These are phyloP conservation scores for Medicago lupulina DNA, from an alignment of 306 rosid genomes.

Conservation along the genomic window DNA sequence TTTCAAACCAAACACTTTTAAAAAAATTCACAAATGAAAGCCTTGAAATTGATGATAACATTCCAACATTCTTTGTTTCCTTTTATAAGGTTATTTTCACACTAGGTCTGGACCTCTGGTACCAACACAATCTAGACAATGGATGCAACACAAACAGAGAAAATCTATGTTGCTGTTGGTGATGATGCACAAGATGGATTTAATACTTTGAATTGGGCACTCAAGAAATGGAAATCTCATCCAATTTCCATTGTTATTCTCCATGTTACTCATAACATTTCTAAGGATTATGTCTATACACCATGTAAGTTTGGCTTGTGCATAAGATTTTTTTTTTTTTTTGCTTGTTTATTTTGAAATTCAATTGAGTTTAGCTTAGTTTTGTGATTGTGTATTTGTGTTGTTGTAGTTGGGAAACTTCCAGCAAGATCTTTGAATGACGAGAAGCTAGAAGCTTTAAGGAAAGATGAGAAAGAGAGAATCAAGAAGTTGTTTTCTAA, in stretches of 20 bases:
- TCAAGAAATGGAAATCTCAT: conserved; percentile 71
- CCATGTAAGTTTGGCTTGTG: conserved; percentile 59
- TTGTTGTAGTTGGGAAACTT: conserved; percentile 81
- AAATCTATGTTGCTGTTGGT: conserved; percentile 77
- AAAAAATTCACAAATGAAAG: conserved; percentile 15
- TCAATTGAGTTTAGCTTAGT: conserved; percentile 33
- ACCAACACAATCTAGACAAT: conserved; percentile 38
- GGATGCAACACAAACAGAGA: conserved; percentile 54
- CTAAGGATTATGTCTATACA: conserved; percentile 69
- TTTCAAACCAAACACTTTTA: conserved; percentile 34
- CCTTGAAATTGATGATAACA: conserved; percentile 42
- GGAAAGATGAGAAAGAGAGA: conserved; percentile 62
- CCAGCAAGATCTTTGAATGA: conserved; percentile 78
- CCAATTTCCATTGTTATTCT: conserved; percentile 80
- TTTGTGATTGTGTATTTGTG: conserved; percentile 21
- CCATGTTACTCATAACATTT: conserved; percentile 46
- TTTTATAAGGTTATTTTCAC: conserved; percentile 32
- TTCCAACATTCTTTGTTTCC: background rate
- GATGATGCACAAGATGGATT: conserved; percentile 72
- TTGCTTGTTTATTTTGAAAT: conserved; percentile 16
- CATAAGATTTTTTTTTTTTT: background rate
- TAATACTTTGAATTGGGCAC: conserved; percentile 74
- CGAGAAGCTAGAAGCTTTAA: conserved; percentile 61
- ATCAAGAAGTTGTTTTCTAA: conserved; percentile 55
- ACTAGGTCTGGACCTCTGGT: conserved; percentile 32